These are phyloP conservation scores for Panicum hallii DNA, from an alignment of 202 grass and related monocot genomes.

Conservation along the genomic window DNA sequence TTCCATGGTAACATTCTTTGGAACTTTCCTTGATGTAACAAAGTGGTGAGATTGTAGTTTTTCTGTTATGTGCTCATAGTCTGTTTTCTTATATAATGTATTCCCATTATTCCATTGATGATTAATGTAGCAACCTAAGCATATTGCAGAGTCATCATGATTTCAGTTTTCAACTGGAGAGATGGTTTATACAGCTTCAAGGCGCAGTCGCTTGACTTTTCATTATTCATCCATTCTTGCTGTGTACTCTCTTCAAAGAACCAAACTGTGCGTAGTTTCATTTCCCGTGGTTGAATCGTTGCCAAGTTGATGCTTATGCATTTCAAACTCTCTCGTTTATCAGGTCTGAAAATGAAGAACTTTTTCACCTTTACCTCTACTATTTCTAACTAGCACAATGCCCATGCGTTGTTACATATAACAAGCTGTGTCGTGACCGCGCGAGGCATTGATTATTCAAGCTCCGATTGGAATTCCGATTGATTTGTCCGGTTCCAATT, in stretches of 20 bases:
- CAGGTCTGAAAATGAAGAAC: not conserved
- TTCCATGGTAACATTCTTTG: not conserved
- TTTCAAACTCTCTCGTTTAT: not conserved
- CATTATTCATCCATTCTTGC: not conserved
- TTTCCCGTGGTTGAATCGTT: not conserved
- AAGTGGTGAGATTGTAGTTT: not conserved
- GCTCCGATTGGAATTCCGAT: no score
- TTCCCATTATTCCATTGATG: not conserved
- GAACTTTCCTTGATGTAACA: not conserved
- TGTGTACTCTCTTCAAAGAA: not conserved
- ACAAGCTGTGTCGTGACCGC: no score
- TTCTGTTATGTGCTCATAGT: not conserved
- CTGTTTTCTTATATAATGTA: not conserved
- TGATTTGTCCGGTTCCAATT: no score
- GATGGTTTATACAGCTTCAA: not conserved
- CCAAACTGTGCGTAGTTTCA: not conserved
- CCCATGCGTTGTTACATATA: no score
- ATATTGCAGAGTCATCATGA: not conserved
- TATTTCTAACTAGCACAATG: no score
- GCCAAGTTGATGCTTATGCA: not conserved
- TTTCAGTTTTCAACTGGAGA: not conserved
- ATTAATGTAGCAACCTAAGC: not conserved
- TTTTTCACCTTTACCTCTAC: not conserved
- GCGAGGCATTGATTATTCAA: no score
- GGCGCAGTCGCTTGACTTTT: not conserved